Percentiles rank a stretch among this genome's conserved stretches.
These are phyloP conservation scores for Hsuehochloa calcarea DNA, from an alignment of 176 grass and related monocot species.

Conservation along the genomic window DNA sequence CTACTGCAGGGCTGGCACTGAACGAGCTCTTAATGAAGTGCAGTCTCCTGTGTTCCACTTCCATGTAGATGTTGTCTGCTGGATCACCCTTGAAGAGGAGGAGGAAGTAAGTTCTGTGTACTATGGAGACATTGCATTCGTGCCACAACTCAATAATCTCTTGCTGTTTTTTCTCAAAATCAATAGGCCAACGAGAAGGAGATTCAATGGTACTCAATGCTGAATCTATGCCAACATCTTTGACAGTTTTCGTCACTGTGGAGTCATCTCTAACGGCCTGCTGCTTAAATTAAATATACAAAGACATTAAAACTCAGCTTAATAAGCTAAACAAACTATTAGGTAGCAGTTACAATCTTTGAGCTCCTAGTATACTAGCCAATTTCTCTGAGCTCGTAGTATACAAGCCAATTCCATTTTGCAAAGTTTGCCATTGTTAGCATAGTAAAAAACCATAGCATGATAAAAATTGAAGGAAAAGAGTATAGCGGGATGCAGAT, in stretches of 20 bases:
- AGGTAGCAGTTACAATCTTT: background rate
- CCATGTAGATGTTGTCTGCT: conserved; percentile 78
- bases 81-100: conserved; percentile 92
- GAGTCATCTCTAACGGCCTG: conserved; percentile 34
- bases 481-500: background rate
- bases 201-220: conserved; percentile 31
- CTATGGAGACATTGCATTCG: conserved; percentile 67
- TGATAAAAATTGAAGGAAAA: background rate
- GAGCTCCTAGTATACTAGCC: background rate
- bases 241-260: conserved; percentile 28
- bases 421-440: background rate
- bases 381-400: background rate
- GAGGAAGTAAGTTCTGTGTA: conserved; percentile 83
- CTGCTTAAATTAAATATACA: conserved; percentile 14
- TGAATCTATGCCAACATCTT: conserved; percentile 45
- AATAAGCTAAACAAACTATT: background rate
- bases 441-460: background rate
- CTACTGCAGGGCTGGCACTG: background rate
- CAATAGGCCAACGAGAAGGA: conserved; percentile 42
- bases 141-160: conserved; percentile 88
- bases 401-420: background rate
- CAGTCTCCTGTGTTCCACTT: conserved; percentile 83
- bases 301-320: background rate
- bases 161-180: conserved; percentile 65
- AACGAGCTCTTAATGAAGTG: conserved; percentile 68